These are phyloP conservation scores for Paraphaeosphaeria sporulosa DNA, from an alignment of 2,329 filamentous ascomycete genomes.

Conservation along the genomic window DNA sequence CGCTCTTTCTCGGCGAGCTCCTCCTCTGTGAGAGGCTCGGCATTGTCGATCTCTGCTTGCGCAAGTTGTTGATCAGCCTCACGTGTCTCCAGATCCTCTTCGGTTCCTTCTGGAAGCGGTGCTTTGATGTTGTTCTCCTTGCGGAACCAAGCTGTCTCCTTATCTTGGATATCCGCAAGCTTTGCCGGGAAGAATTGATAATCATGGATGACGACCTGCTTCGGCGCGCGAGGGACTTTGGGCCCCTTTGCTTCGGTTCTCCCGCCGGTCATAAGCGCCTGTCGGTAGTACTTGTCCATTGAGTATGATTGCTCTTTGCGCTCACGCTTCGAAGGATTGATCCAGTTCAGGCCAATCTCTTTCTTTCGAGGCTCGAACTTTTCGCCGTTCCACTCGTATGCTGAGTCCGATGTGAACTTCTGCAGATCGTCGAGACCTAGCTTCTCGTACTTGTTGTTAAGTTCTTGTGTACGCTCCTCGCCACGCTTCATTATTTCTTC, in stretches of 20 bases:
- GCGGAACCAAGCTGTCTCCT: constrained; percentile 93
- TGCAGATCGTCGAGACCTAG: constrained; percentile 96
- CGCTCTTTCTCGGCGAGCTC: constrained; percentile 86
- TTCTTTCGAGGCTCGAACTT: constrained; percentile 86
- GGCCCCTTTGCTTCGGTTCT: constrained; percentile 85
- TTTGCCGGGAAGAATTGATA: constrained; percentile 94
- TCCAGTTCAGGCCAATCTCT: constrained; percentile 93
- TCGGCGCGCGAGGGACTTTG: constrained; percentile 93
- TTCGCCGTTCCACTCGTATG: constrained; percentile 99
- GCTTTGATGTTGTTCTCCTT: constrained; percentile 98
- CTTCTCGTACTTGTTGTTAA: constrained; percentile 95
- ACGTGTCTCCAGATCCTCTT: constrained; percentile 84
- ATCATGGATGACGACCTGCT: constrained; percentile 90
- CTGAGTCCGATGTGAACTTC: constrained; percentile 96
- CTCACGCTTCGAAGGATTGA: constrained; percentile 97
- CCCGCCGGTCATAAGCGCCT: constrained; percentile 83
- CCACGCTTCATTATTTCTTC: constrained; percentile 86
- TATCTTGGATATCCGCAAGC: constrained; percentile 88
- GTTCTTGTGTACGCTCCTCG: constrained; percentile 84
- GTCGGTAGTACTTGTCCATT: constrained; percentile 98
- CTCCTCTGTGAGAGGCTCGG: constrained; percentile 84
- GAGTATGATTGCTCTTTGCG: constrained; percentile 98
- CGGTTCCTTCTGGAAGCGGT: constrained; percentile 84
- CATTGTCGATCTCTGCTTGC: constrained; percentile 92
- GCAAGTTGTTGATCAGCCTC: constrained; percentile 87